Base-by-base conservation (phyloP, 2,329 filamentous ascomycete genomes). In the Cercospora sesami region DNA sequence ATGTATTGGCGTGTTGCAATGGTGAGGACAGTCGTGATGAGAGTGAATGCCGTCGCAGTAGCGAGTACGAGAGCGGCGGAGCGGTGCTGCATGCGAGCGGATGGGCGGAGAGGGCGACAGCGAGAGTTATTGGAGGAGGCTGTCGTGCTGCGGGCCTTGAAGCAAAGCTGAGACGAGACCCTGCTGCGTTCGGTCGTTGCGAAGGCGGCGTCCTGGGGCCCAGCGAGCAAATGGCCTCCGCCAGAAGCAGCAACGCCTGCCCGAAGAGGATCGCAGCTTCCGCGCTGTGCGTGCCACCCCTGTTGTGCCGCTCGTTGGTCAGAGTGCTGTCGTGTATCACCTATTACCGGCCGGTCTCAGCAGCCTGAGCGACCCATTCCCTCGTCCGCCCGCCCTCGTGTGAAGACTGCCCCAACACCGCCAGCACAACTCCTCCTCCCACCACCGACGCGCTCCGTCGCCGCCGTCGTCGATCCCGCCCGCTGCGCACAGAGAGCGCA, bases 141-240 rank as follows among this genome's bases (percentile, higher is more conserved):
- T 5, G 61, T 31, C 26, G 14, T 26, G 28, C 33, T 16, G 59
- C 59, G 33, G 59, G 59, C 36, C 57, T 48, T 26, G 59, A 42
- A 48, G 36, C 59, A 61, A 48, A 64, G 10, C 21, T 58, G 62
- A 64, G 55, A 64, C 62, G 51, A 18, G 42, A 30, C 36, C 48
- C 42, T 61, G 59, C 59, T 61, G 21, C 33, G 33, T 23, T 61
- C 42, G 59, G n/a, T 26, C 23, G 23, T 36, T 39, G 30, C 31
- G 33, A 60, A 39, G 58, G 33, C 36, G 36, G 36, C 36, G 16
- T 6, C 36, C 36, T 42, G 36, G 36, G 33, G 21, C 18, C 45
- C 45, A 51, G 45, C 18, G 45, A 51, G 45, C 45, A 21, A 51
- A 51, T 51, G 45, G 45, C 45, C 45, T 51, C 45, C 6, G 45